Percentiles rank a stretch among this genome's conserved stretches.
Conservation (phyloP, 371 early-diverging fungal species). For the Mortierella sp. region DNA sequence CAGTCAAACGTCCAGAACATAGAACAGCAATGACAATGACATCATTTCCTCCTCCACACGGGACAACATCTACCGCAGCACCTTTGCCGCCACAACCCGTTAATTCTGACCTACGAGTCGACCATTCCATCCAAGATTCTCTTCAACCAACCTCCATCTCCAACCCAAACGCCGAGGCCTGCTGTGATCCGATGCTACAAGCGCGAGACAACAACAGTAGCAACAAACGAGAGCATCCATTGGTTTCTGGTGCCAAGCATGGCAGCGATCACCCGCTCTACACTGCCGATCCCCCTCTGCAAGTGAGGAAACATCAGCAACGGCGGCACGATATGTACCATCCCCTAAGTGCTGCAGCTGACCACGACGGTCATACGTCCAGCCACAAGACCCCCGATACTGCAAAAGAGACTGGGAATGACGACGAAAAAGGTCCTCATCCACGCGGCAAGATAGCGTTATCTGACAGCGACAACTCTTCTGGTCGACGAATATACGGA, state of each 20-base stretch:
- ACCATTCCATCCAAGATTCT: conserved; percentile 7
- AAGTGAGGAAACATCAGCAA: neutral
- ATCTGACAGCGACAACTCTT: too few relatives aligned
- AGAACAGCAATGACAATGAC: too few relatives aligned
- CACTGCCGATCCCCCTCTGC: neutral
- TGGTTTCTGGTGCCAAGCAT: neutral
- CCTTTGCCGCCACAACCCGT: neutral
- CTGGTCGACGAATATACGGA: too few relatives aligned
- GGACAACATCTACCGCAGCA: conserved; percentile 5
- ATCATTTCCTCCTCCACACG: neutral
- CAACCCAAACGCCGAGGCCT: too few relatives aligned
- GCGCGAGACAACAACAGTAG: neutral
- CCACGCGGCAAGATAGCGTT: neutral
- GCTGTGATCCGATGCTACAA: too few relatives aligned
- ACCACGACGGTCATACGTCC: conserved; percentile 8
- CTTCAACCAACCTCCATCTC: conserved; percentile 10
- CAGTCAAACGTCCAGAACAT: too few relatives aligned
- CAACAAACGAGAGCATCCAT: neutral
- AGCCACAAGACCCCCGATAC: conserved; percentile 2
- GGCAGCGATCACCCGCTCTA: conserved; percentile 1
- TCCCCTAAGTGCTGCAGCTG: conserved; percentile 19
- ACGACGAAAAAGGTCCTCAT: too few relatives aligned
- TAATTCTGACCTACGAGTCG: too few relatives aligned
- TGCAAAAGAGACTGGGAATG: neutral
- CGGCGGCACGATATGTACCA: conserved; percentile 11